Base-by-base conservation (phyloP, 2,329 filamentous ascomycete species). In the Teratosphaeria nubilosa region DNA sequence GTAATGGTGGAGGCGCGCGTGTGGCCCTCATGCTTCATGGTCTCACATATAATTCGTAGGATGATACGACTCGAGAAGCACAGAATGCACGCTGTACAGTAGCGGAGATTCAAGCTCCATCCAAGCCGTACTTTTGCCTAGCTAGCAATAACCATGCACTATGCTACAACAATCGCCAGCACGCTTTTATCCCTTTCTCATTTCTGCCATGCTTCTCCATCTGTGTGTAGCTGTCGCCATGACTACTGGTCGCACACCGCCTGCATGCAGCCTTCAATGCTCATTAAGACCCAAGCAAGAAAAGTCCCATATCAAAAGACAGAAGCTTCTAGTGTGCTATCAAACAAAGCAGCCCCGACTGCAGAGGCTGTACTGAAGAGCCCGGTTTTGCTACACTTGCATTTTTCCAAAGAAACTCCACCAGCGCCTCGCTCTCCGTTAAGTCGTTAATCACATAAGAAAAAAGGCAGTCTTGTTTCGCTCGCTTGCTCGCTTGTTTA, bases 381-480 rank as follows among this genome's bases (percentile, higher is more conserved):
- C n/a, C 41, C 9, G 16, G 6, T 20, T 10, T 48, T 16, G n/a
- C 41, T 20, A n/a, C 41, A 48, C 41, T 48, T 3, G 41, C 41
- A 48, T 48, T 9, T 45, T 22, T 22, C 16, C 4, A 7, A 53
- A 25, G 25, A 59, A 63, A 64, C 64, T 60, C 66, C 66, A 54
- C 66, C 65, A 68, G 66, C 66, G 61, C 66, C 66, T 61, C 64
- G 66, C 66, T 68, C 56, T 58, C 45, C 60, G 58, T 64, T 53
- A 60, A 52, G 24, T 32, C 50, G 54, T 59, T 24, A 58, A 55
- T 51, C 59, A 57, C 56, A 55, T 32, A 62, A 55, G 56, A 57
- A 61, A 30, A 54, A 53, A 56, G 56, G 48, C 30, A 58, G 51
- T 62, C 51, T 54, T 48, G 41, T 16, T 48, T 48, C n/a, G 41